Evolutionary conservation across 441 rosid genomes (phyloP), one percentile per base, ranked within the genome.

Genomic region (Corymbia calophylla): DNA sequence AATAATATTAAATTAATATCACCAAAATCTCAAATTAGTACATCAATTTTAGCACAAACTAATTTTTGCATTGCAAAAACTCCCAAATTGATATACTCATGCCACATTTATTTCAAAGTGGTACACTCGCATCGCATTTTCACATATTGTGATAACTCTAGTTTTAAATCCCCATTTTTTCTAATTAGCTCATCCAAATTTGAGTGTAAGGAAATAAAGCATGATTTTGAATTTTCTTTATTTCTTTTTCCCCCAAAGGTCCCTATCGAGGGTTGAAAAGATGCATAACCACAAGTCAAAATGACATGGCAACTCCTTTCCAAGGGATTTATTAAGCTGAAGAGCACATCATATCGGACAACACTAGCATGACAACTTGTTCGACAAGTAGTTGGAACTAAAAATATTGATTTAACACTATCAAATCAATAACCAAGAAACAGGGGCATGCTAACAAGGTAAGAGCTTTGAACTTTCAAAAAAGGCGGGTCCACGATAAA

Each of bases 71-170:
- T 58, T 0, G 23, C 0, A 25, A 58, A 58, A 58, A 9, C 10
- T 58, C n/a, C 25, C 0, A 58, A 58, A 58, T 0, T 2, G 0
- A 58, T 58, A 58, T 3, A 4, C 1, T 9, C 3, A 0, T 56
- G 5, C 0, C 29, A 9, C 25, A 58, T 58, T 58, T 25, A 39
- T 39, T 12, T 53, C 53, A 4, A 51, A 51, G 15, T 13, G 1
- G 5, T 51, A 51, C 14, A 51, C 53, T 13, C 1, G 16, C 14
- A 51, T 11, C 53, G 11, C 53, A 4, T 51, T 51, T 51, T 15
- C 14, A 4, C 6, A 53, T 53, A 53, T 53, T 53, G 53, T 53
- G 17, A 16, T 16, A 53, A 53, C 14, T 53, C 53, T 53, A 53
- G 53, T 3, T 53, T 73, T 39, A 39, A 39, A 39, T 73, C 49